phyloP scores from a whole-genome alignment of 768 basidiomycete species.

The Pholiota conissans region DNA sequence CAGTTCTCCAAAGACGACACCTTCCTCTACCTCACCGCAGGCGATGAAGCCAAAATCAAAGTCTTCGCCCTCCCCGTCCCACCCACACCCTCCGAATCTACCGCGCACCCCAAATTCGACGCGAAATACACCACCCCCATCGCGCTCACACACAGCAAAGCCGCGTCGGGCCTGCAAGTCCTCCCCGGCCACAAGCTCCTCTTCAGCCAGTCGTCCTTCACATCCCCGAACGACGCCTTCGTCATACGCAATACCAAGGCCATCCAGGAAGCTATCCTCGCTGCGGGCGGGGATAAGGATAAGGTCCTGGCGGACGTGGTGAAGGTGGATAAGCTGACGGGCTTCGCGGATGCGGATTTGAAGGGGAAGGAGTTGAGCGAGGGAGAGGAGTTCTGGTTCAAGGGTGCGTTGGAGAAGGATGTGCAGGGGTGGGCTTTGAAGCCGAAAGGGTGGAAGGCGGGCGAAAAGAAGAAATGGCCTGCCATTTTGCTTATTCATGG shows the following conservation, averaged over 20 bases:
- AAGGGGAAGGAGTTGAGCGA: constrained; percentile 54
- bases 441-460: constrained; percentile 73
- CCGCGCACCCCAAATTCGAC: constrained; percentile 49
- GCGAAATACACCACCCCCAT: constrained; percentile 52
- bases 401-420: constrained; percentile 69
- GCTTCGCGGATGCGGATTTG: constrained; percentile 58
- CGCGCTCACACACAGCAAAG: constrained; percentile 56
- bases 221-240: constrained; percentile 79
- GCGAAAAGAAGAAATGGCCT: constrained; percentile 75
- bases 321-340: constrained; percentile 59
- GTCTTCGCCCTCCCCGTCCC: constrained; percentile 71
- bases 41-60: constrained; percentile 78
- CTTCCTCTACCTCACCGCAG: constrained; percentile 72
- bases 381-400: constrained; percentile 89
- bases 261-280: constrained; percentile 41
- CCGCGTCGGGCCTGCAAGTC: constrained; percentile 61
- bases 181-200: constrained; percentile 63
- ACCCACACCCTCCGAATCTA: constrained; percentile 53
- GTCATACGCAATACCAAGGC: constrained; percentile 40
- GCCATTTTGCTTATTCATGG: constrained; percentile 81
- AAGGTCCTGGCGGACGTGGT: constrained; percentile 27
- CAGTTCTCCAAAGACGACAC: constrained; percentile 77
- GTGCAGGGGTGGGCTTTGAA: constrained; percentile 88
- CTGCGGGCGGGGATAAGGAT: constrained; percentile 28
- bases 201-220: constrained; percentile 73